A percentile compares a stretch with the other conserved stretches of the same genome.
Conservation (phyloP, 1,139 yeast species). For the Protomyces inundatus region DNA sequence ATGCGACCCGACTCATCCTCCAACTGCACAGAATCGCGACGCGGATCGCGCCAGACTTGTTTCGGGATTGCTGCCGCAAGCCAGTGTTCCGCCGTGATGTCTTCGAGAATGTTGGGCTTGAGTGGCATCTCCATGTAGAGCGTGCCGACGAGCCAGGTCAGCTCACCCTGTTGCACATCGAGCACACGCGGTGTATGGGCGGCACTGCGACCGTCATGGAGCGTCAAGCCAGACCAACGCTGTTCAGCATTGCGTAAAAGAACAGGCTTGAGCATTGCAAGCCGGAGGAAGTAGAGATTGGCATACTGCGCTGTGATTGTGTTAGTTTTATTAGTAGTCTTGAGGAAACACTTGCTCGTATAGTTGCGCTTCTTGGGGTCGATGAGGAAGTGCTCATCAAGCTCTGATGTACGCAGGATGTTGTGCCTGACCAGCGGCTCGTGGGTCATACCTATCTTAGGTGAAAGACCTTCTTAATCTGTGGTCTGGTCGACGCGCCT, state of each 20-base stretch:
- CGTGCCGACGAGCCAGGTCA: conserved; percentile 90
- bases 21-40: conserved; percentile 59
- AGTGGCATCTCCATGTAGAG: conserved; percentile 75
- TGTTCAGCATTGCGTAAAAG: conserved; percentile 48
- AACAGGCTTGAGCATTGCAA: conserved; percentile 51
- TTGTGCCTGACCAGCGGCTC: neutral
- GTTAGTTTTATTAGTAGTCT: conserved; percentile 52
- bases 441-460: neutral
- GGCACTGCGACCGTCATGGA: conserved; percentile 33
- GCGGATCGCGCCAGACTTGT: conserved; percentile 42
- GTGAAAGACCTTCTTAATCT: no score
- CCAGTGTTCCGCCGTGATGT: conserved; percentile 50
- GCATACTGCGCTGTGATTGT: conserved; percentile 52
- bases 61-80: conserved; percentile 18
- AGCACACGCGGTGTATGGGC: conserved; percentile 58
- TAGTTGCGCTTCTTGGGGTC: conserved; percentile 7
- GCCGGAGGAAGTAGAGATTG: conserved; percentile 63
- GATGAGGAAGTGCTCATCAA: conserved; percentile 8
- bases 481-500: no score
- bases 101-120: conserved; percentile 78
- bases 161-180: conserved; percentile 63
- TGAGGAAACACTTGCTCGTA: neutral
- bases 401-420: neutral
- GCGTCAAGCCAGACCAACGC: conserved; percentile 43
- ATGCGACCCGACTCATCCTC: conserved; percentile 96